Base-by-base conservation (phyloP, 2,329 filamentous ascomycete genomes). In the Erysiphe pulchra region DNA sequence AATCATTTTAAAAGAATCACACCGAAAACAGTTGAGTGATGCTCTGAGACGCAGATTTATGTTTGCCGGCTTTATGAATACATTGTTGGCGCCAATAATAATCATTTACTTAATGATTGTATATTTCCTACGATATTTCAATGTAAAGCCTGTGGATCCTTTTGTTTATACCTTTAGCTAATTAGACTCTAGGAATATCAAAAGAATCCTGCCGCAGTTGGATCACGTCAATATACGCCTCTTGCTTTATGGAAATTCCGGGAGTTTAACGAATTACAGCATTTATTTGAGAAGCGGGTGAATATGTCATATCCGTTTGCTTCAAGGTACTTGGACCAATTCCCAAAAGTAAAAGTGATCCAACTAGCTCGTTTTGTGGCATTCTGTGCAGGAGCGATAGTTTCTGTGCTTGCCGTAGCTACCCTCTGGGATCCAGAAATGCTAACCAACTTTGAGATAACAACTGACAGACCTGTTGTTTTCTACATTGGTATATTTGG, bases 241-340 rank as follows among this genome's bases (percentile, higher is more conserved):
- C 71, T 93, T 44, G 90, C 90, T 0, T 81, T 93, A 59, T 98
- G 90, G 90, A 95, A 94, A 56, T 94, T 98, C 51, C 78, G 90
- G 42, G 87, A 95, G 59, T 98, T 95, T 68, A 98, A 98, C 56
- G 90, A 98, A 60, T 69, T 98, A 1, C 79, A 80, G 47, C 90
- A 98, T 60, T 69, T 95, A 2, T 98, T 95, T 55, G 73, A 85
- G 49, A 81, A 87, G 51, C 76, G 90, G 17, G 67, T 87, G 38
- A 86, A 92, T 51, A 92, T 95, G 80, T 93, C 90, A 0, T 85
- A 90, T 56, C 86, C 87, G 0, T 94, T 84, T 58, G 87, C 90
- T 2, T 84, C 80, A 32, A 75, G 84, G 42, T 98, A 98, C 55
- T 71, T 98, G 24, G 84, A 93, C 51, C 87, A 95, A 52, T 98